Evolutionary conservation across 306 rosid species (phyloP), one percentile per base, ranked within the genome.

Genomic region (Gillenia trifoliata): DNA sequence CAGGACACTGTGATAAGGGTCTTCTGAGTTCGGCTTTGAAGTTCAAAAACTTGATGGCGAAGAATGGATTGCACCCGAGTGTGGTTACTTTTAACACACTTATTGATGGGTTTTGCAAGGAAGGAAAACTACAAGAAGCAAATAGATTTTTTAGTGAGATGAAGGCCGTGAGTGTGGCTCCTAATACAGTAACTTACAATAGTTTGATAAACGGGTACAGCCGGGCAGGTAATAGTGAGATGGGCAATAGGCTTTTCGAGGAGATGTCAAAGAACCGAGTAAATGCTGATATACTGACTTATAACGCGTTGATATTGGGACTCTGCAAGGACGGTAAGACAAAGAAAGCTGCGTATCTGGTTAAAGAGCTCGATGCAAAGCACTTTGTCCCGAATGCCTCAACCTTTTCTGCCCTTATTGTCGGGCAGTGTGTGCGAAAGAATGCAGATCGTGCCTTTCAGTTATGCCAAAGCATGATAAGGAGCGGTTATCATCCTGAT

Each of bases 311-410:
- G 91, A 91, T 91, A 80, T 81, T 88, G 82, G 97, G 96, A 60
- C 75, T 87, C n/a, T 94, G 96, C 78, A 94, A 86, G 82, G 87
- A 83, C 65, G 98, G 96, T 34, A 91, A 88, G 77, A 90, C 98
- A 29, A 87, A 83, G 83, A 94, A 91, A 54, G 95, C 96, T 67
- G 96, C 92, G 17, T 80, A 68, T 83, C 60, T 91, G 70, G 85
- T 94, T 71, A 87, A 79, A 77, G 90, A 90, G 72, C 88, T 90
- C 69, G 92, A 91, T 38, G 73, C 78, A 78, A 79, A 84, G 81
- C 88, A 83, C 50, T 79, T 91, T 76, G 84, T 84, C 8, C 92
- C 93, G 11, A 91, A 88, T 75, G 83, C 90, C 0, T 89, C 91
- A 0, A 93, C 98, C 15, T 89, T 88, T 75, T 88, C 94, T 72